Evolutionary conservation across 78 protist species (phyloP).

Genomic region (Monocercomonoides exilis): DNA sequence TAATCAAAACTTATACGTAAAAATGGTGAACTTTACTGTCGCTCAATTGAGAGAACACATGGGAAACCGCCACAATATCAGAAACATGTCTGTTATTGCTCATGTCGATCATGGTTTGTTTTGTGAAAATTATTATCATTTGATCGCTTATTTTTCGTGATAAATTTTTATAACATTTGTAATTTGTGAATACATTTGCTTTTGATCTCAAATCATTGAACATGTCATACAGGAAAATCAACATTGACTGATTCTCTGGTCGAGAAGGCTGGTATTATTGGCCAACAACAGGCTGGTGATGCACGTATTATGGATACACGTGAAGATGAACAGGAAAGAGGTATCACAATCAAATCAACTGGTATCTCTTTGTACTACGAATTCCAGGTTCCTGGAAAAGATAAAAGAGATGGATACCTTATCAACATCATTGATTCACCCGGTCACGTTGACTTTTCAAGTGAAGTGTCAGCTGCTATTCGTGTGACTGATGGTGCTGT

Average conservation of each 20-base stretch:
- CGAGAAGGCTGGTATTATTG: conserved; percentile 20
- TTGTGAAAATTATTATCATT: too few species aligned
- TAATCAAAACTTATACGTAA: too few species aligned
- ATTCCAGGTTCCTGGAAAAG: conserved; percentile 13
- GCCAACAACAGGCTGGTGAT: conserved; percentile 35
- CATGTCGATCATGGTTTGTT: too few species aligned
- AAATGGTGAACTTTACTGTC: too few species aligned
- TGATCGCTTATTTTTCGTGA: too few species aligned
- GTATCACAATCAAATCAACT: conserved; percentile 50
- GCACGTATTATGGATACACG: conserved; percentile 42
- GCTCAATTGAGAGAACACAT: too few species aligned
- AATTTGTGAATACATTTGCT: too few species aligned
- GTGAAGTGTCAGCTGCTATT: conserved; percentile 6
- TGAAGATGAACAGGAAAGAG: conserved; percentile 47
- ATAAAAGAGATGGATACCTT: conserved; percentile 18
- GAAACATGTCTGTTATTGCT: too few species aligned
- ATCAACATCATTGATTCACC: conserved; percentile 88
- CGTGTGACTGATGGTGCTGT: conserved; percentile 10
- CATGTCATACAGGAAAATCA: conserved; percentile 3
- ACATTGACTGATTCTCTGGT: conserved; percentile 45
- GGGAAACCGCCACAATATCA: too few species aligned
- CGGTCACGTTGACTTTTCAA: conserved; percentile 78
- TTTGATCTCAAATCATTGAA: too few species aligned
- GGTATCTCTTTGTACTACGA: conserved; percentile 55
- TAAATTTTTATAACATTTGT: too few species aligned